These are phyloP conservation scores for Corniculantispora saksenae DNA, from an alignment of 2,329 filamentous ascomycete genomes.

Conservation along the genomic window DNA sequence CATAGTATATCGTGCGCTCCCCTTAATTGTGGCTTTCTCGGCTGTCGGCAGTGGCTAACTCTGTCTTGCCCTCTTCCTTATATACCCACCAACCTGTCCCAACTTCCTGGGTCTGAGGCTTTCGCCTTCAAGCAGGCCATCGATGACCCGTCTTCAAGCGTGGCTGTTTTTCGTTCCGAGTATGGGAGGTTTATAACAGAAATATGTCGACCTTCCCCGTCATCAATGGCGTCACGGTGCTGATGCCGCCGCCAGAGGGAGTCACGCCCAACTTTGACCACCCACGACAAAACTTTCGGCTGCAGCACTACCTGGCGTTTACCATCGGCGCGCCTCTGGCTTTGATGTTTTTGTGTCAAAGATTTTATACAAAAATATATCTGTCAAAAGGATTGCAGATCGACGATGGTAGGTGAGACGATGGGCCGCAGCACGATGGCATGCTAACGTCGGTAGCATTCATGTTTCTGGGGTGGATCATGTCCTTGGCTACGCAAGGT, in stretches of 20 bases:
- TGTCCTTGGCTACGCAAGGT: conserved; percentile 24
- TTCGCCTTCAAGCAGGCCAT: no score
- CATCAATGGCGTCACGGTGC: conserved; percentile 28
- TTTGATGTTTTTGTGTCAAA: conserved; percentile 28
- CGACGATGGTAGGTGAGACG: conserved; percentile 27
- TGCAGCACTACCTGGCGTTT: conserved; percentile 30
- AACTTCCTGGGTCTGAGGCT: no score
- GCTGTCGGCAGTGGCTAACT: no score
- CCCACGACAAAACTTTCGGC: conserved; percentile 24
- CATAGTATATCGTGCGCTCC: no score
- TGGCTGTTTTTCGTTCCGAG: no score
- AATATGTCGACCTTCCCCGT: conserved; percentile 23
- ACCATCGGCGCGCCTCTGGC: conserved; percentile 29
- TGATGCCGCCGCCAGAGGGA: conserved; percentile 29
- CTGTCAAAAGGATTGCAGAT: conserved; percentile 27
- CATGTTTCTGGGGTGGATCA: conserved; percentile 30
- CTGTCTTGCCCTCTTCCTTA: no score
- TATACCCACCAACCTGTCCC: no score
- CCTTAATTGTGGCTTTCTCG: no score
- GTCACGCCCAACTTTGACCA: conserved; percentile 31
- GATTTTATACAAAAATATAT: conserved; percentile 35
- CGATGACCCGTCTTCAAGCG: no score
- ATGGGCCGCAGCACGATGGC: background rate
- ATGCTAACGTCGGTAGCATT: conserved; percentile 25
- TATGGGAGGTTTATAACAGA: no score